Percentiles rank a stretch among this genome's conserved stretches.
Evolutionary conservation across 2,329 filamentous ascomycete species (phyloP).

Genomic region (Verticillium klebahnii): DNA sequence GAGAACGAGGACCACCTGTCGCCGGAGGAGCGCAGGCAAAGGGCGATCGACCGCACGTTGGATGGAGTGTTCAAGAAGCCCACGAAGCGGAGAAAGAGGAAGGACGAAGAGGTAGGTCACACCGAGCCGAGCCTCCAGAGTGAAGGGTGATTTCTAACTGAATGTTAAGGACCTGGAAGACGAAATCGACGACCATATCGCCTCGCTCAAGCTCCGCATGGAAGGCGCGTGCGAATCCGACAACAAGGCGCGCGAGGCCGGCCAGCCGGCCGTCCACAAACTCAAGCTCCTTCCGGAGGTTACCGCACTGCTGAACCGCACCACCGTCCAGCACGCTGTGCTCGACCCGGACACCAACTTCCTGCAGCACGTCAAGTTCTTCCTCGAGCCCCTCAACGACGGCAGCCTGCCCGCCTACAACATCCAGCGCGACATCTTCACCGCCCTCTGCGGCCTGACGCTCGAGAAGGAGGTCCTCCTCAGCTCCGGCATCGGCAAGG

Average conservation of each 20-base stretch:
- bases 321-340: constrained; percentile 77
- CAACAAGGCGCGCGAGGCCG: constrained; percentile 72
- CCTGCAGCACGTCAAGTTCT: constrained; percentile 91
- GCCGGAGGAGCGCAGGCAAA: constrained; percentile 77
- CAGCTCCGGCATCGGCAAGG: constrained; percentile 91
- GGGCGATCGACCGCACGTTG: constrained; percentile 81
- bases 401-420: constrained; percentile 93
- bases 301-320: constrained; percentile 80
- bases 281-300: constrained; percentile 91
- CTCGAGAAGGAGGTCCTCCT: constrained; percentile 88
- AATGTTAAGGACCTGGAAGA: constrained; percentile 68
- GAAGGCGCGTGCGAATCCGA: constrained; percentile 84
- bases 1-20: constrained; percentile 75
- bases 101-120: constrained; percentile 75
- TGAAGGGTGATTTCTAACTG: not conserved
- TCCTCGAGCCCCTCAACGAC: constrained; percentile 91
- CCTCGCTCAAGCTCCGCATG: constrained; percentile 83
- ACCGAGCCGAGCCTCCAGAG: not conserved
- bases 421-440: constrained; percentile 92
- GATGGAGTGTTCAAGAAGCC: constrained; percentile 84
- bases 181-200: constrained; percentile 85
- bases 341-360: constrained; percentile 95
- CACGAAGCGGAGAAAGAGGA: constrained; percentile 68
- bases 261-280: constrained; percentile 84
- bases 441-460: constrained; percentile 71